Evolutionary conservation across 2,329 filamentous ascomycete species (phyloP).

Genomic region (Chlorencoelia australis): DNA sequence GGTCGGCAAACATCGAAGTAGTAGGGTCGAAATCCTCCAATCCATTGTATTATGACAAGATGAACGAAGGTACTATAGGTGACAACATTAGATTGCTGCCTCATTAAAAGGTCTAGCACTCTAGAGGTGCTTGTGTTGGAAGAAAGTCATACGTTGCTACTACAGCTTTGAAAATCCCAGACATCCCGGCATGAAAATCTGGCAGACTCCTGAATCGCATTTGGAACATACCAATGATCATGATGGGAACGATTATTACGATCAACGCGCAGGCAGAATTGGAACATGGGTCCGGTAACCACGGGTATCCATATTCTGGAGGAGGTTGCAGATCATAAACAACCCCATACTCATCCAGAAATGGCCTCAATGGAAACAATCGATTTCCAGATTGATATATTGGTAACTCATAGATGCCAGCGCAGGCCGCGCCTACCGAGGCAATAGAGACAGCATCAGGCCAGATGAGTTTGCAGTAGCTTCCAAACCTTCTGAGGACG

Average conservation of each 20-base stretch:
- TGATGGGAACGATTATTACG: constrained; percentile 51
- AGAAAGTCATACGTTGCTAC: constrained; percentile 14
- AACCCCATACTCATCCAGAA: not conserved
- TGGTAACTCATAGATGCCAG: constrained; percentile 12
- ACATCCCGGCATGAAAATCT: constrained; percentile 35
- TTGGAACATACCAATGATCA: constrained; percentile 53
- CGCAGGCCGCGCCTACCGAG: too few species aligned
- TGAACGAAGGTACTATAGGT: constrained; percentile 53
- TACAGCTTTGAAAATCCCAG: constrained; percentile 14
- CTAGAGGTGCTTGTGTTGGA: too few species aligned
- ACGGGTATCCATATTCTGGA: constrained; percentile 12
- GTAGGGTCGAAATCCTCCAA: constrained; percentile 59
- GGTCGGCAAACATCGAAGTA: constrained; percentile 62
- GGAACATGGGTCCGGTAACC: constrained; percentile 33
- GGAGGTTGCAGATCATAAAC: constrained; percentile 4
- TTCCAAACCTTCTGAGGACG: too few species aligned
- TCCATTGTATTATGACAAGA: constrained; percentile 63
- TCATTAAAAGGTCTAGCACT: too few species aligned
- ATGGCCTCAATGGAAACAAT: constrained; percentile 9
- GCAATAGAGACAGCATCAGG: too few species aligned
- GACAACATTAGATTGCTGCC: too few species aligned
- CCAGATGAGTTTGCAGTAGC: too few species aligned
- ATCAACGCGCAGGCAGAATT: constrained; percentile 59
- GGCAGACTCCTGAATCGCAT: constrained; percentile 54
- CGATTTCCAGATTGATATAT: constrained; percentile 13